Conservation (phyloP, 345 rosid genomes). For the Hirschfeldia incana region DNA sequence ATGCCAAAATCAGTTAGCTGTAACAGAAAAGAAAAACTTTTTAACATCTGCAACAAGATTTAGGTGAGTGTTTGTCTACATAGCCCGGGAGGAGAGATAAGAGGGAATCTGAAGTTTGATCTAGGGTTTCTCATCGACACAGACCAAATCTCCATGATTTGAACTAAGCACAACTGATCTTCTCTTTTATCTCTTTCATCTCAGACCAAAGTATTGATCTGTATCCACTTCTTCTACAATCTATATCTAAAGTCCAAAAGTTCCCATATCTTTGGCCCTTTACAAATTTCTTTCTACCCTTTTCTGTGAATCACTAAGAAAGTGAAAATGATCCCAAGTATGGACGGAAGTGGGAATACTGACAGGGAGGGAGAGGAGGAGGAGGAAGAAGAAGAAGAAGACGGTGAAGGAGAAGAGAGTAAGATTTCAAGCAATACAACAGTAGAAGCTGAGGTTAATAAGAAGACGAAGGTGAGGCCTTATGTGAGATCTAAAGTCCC, state of each 20-base stretch:
- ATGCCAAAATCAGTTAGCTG: slow-evolving; percentile 38
- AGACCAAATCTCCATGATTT: slow-evolving; percentile 33
- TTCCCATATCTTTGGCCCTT: background rate
- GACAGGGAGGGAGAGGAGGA: slow-evolving; percentile 7
- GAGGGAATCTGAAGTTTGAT: slow-evolving; percentile 33
- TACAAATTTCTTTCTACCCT: background rate
- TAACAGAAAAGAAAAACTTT: slow-evolving; percentile 35
- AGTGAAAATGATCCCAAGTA: slow-evolving; percentile 16
- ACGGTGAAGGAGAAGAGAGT: slow-evolving; percentile 47
- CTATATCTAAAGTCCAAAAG: background rate
- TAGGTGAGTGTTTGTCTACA: slow-evolving; percentile 38
- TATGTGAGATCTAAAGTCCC: slow-evolving; percentile 77
- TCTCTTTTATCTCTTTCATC: slow-evolving; percentile 27
- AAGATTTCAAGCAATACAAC: slow-evolving; percentile 83
- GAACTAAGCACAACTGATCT: slow-evolving; percentile 13
- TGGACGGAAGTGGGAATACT: slow-evolving; percentile 14
- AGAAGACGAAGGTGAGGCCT: slow-evolving; percentile 65
- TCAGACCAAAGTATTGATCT: slow-evolving; percentile 23
- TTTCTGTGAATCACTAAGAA: background rate
- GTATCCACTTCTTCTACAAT: slow-evolving; percentile 6
- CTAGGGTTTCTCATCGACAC: slow-evolving; percentile 38
- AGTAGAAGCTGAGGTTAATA: slow-evolving; percentile 61
- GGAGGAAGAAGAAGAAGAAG: slow-evolving; percentile 19
- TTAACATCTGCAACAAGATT: slow-evolving; percentile 36
- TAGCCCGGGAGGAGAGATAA: slow-evolving; percentile 25